Conservation (phyloP, 352 stramenopile species). For the Aphanomyces euteiches region DNA sequence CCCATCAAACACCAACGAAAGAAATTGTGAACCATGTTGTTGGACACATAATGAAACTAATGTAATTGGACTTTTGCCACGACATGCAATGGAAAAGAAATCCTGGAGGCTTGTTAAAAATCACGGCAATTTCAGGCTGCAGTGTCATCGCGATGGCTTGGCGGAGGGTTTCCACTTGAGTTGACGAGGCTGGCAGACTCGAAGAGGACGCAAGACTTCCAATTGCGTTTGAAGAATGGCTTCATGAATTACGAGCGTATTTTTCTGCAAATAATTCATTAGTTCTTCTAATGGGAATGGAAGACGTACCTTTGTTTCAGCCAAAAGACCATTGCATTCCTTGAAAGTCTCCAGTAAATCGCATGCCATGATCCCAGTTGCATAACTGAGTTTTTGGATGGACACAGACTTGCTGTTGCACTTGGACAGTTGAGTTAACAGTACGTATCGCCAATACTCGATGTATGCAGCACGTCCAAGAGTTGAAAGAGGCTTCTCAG, state of each 20-base stretch:
- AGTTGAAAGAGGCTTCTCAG: conserved; percentile 89
- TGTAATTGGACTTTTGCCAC: too few relatives aligned
- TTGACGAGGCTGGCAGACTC: conserved; percentile 4
- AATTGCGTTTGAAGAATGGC: neutral
- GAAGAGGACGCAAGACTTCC: neutral
- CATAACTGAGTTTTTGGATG: conserved; percentile 2
- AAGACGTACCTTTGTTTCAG: neutral
- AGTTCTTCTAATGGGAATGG: neutral
- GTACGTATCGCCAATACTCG: conserved; percentile 47
- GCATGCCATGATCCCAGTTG: neutral
- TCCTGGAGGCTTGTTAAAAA: too few relatives aligned
- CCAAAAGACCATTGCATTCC: neutral
- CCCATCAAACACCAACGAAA: neutral
- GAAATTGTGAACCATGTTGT: neutral
- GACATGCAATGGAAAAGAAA: too few relatives aligned
- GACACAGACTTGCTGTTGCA: conserved; percentile 36
- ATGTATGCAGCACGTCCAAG: conserved; percentile 75
- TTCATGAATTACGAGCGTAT: neutral
- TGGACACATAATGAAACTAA: too few relatives aligned
- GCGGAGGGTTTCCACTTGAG: conserved; percentile 4
- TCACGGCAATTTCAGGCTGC: neutral
- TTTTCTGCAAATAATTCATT: neutral
- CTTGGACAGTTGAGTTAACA: conserved; percentile 48
- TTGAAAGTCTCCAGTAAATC: neutral
- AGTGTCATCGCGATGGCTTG: neutral